These are phyloP conservation scores for Vanderwaltozyma yarrowii DNA, from an alignment of 805 yeast genomes.

Conservation along the genomic window DNA sequence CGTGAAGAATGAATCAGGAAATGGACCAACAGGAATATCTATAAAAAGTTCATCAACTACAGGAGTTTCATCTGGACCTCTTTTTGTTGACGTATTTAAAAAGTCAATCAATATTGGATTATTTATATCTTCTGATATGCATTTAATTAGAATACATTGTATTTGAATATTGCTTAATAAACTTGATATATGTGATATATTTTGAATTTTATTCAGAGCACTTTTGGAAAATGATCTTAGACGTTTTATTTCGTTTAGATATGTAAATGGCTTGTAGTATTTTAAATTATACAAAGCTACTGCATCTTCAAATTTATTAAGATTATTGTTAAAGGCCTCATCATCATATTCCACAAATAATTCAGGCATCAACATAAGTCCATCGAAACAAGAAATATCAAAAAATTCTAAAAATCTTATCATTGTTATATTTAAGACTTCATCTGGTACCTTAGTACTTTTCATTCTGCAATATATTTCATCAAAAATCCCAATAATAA, in stretches of 20 bases:
- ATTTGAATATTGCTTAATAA: neutral
- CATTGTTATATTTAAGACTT: neutral
- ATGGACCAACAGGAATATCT: neutral
- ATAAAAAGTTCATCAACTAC: neutral
- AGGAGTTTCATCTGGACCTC: neutral
- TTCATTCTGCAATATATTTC: constrained; percentile 2
- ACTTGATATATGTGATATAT: neutral
- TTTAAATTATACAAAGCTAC: neutral
- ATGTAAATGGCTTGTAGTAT: neutral
- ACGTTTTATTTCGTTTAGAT: constrained; percentile 1
- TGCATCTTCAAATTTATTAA: neutral
- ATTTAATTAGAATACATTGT: neutral
- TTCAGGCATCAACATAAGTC: neutral
- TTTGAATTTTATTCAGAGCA: neutral
- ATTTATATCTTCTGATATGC: neutral
- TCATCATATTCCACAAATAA: neutral
- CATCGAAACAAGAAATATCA: constrained; percentile 1
- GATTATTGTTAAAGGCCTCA: neutral
- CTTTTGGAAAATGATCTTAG: neutral
- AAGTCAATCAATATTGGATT: neutral
- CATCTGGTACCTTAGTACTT: neutral
- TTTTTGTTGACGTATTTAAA: neutral
- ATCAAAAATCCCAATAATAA: neutral
- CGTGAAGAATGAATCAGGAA: neutral
- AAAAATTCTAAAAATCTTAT: neutral